phyloP scores from a whole-genome alignment of 345 rosid species.

The Psidium friedrichsthalianum region DNA sequence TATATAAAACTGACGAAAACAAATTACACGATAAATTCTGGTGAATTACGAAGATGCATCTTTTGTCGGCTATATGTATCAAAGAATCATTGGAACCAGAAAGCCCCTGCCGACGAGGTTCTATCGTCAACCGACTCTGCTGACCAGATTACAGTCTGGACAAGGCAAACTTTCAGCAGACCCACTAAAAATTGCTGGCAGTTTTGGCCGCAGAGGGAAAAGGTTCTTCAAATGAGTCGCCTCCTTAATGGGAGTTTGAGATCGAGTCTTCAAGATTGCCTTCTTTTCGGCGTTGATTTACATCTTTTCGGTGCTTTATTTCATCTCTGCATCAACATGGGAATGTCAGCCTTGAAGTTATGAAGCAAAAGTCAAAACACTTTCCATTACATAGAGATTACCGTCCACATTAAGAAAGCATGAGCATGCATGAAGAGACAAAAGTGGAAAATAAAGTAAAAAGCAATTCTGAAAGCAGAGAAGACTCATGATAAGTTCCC shows the following conservation, averaged over 20 bases:
- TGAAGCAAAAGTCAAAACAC: background rate
- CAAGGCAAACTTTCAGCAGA: background rate
- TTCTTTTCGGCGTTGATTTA: conserved; percentile 29
- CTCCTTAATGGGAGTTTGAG: conserved; percentile 22
- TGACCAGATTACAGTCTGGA: background rate
- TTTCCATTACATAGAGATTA: background rate
- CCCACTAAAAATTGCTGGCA: background rate
- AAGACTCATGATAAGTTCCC: background rate
- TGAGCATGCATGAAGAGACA: background rate
- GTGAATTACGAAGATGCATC: background rate
- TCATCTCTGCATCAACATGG: conserved; percentile 36
- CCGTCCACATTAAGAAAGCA: background rate
- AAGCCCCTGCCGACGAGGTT: background rate
- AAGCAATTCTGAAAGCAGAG: background rate
- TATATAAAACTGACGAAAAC: background rate
- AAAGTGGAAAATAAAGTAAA: background rate
- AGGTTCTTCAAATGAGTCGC: background rate
- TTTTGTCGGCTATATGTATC: background rate
- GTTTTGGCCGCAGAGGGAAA: background rate
- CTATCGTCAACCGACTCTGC: background rate
- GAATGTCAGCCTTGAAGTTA: background rate
- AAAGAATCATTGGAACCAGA: background rate
- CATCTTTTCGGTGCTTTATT: conserved; percentile 29
- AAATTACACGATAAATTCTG: background rate
- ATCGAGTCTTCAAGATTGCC: conserved; percentile 13